Evolutionary conservation across 2,329 filamentous ascomycete species (phyloP), one percentile per base, ranked within the genome.

Genomic region (Kalaharituber pfeilii): DNA sequence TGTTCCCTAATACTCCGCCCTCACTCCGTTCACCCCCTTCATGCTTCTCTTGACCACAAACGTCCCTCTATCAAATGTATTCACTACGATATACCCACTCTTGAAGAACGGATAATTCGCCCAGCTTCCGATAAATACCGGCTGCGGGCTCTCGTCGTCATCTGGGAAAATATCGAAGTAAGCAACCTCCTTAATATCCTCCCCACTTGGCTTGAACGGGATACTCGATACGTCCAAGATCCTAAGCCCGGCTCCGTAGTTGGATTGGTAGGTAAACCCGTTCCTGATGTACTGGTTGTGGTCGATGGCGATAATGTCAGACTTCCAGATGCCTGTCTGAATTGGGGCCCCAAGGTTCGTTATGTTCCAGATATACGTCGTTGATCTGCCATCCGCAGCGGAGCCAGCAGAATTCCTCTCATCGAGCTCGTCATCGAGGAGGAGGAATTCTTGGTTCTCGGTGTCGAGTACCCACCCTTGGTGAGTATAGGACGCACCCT

Each of bases 231-330:
- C 67, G 56, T 71, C 69, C 8, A 70, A 56, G 26, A 71, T 65
- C 30, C 68, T 67, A 60, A 71, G 66, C 15, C 69, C 69, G n/a
- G 66, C 67, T 39, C 68, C 69, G 56, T 71, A 71, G 64, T 71
- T 70, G 13, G 66, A 68, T 57, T 71, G 69, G 63, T 71, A 72
- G 2, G 67, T 65, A 22, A 68, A 65, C 0, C 69, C 69, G 50
- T 70, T 63, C 13, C 66, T 64, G n/a, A 72, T 65, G 45, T 72
- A 73, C 58, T 72, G 70, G 62, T 72, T 72, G 65, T 73, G 70
- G 58, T 72, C 71, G 39, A 73, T 67, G 15, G 66, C 65, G 36
- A 65, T 65, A 47, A 66, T 67, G 1, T 61, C 62, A 18, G 64
- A 64, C 57, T 68, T 68, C 65, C 71, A 72, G 54, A 67, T 60